Evolutionary conservation across 2,329 filamentous ascomycete species (phyloP).

Genomic region (Cladobotryum protrusum): DNA sequence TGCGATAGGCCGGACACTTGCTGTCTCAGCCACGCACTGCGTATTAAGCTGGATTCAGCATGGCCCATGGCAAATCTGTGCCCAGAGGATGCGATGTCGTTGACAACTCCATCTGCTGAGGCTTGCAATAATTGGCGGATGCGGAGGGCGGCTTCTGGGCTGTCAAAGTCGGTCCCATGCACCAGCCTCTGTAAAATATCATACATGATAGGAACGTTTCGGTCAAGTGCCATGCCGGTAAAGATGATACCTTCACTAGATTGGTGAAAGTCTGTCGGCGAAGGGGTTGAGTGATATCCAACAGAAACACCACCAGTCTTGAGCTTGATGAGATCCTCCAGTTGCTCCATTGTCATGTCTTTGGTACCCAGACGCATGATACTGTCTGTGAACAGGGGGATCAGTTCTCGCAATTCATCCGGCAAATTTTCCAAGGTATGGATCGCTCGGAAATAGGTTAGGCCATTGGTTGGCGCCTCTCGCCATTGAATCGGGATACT

Average conservation of each 20-base stretch:
- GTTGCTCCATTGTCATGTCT: conserved; percentile 82
- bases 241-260: conserved; percentile 79
- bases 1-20: conserved; percentile 89
- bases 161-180: conserved; percentile 83
- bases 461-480: conserved; percentile 86
- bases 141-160: conserved; percentile 70
- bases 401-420: conserved; percentile 73
- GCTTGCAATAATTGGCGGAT: conserved; percentile 83
- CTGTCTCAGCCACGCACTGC: conserved; percentile 66
- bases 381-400: conserved; percentile 86
- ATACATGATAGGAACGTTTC: conserved; percentile 87
- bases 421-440: conserved; percentile 74
- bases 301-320: conserved; percentile 89
- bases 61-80: conserved; percentile 81
- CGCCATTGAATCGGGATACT: conserved; percentile 77
- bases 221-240: conserved; percentile 80
- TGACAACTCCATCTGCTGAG: conserved; percentile 82
- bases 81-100: conserved; percentile 84
- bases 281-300: conserved; percentile 75
- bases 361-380: conserved; percentile 91
- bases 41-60: conserved; percentile 73
- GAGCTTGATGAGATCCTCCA: conserved; percentile 92
- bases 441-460: conserved; percentile 92
- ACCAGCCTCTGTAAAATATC: conserved; percentile 75
- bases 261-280: conserved; percentile 62